Evolutionary conservation across 805 yeast species (phyloP), one percentile per base, ranked within the genome.

Genomic region (Wickerhamomyces bisporus): DNA sequence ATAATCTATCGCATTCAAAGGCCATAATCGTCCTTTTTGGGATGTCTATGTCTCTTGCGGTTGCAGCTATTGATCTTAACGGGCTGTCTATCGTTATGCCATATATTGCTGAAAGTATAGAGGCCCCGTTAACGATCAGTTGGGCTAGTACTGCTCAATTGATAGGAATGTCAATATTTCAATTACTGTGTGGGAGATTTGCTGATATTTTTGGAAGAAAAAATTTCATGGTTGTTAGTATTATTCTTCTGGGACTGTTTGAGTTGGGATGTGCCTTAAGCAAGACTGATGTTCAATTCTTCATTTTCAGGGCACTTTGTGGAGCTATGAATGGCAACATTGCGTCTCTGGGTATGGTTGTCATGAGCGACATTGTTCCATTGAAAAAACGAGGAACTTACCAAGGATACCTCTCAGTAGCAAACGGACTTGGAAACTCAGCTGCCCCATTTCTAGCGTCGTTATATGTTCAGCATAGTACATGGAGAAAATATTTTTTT

Each of bases 281-380:
- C n/a, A 61, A 62, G 39, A 70, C 70, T 2, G 68, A 73, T 3
- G 57, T 68, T 1, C 73, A 73, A 46, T 64, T 76, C 29, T 76
- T 57, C 47, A 61, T 76, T 3, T 74, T 72, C 45, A 58, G 81
- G 37, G 78, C 77, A 0, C 57, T 75, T 37, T 70, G 77, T 13
- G 81, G 82, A 18, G 62, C 77, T 21, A 82, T 79, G 4, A 61
- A 66, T 33, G 81, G 81, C 2, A 81, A 79, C 1, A 64, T 71
- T 4, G 64, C 69, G 12, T 69, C 76, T 5, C 52, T 76, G 17
- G 48, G 70, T 1, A 75, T 73, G 77, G 73, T 73, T 20, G 65
- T 74, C 13, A 61, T 73, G 32, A 69, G 79, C 40, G 82, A 77
- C 49, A 54, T 76, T 15, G 77, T 75, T 12, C 66, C 79, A 0